Evolutionary conservation across 176 grass and related monocot species (phyloP).

Genomic region (Raddia distichophylla): DNA sequence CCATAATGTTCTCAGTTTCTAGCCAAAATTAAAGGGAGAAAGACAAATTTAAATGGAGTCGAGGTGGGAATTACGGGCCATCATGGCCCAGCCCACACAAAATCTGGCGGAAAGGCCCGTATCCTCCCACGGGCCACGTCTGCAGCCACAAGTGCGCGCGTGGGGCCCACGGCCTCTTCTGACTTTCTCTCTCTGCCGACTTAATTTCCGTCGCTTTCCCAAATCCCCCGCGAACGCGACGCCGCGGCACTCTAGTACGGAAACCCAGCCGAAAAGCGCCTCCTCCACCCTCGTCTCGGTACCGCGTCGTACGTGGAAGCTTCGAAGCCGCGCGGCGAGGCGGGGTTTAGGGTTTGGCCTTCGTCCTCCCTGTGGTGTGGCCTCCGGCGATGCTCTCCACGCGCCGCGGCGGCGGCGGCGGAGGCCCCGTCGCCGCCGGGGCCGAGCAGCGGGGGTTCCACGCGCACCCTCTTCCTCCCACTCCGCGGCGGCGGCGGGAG

Average conservation of each 20-base stretch:
- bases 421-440: background rate
- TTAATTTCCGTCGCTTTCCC: background rate
- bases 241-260: background rate
- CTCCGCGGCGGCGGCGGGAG: background rate
- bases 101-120: background rate
- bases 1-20: background rate
- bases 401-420: background rate
- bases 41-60: background rate
- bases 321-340: slow-evolving; percentile 9
- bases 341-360: slow-evolving; percentile 24
- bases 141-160: background rate
- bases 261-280: background rate
- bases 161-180: background rate
- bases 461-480: background rate
- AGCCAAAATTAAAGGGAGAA: too few relatives aligned
- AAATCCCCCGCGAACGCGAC: background rate
- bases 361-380: background rate
- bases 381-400: slow-evolving; percentile 13
- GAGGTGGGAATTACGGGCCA: background rate
- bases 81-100: background rate
- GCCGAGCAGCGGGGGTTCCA: background rate
- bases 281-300: background rate
- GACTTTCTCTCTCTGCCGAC: background rate
- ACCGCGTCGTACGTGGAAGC: slow-evolving; percentile 2
- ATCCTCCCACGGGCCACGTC: background rate